A percentile compares a stretch with the other conserved stretches of the same genome.
Conservation (phyloP, 345 rosid species). For the Firmiana major region DNA sequence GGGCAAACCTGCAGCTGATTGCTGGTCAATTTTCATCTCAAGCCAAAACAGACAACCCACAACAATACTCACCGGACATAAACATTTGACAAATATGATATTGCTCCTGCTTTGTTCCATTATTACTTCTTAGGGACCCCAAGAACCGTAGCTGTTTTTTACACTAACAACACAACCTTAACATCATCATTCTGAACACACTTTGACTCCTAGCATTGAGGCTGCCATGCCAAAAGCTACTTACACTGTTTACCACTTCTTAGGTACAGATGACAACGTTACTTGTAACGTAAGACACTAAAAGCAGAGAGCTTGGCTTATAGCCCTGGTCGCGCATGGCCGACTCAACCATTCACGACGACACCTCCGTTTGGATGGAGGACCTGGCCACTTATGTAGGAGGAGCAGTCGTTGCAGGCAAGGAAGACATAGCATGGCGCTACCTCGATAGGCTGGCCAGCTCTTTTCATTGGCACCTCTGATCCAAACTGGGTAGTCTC, state of each 20-base stretch:
- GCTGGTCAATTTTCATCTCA: not conserved
- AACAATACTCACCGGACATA: not conserved
- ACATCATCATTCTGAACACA: not conserved
- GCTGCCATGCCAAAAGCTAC: not conserved
- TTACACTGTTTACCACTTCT: not conserved
- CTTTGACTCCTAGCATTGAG: not conserved
- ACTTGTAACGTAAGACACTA: not conserved
- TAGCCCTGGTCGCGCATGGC: not conserved
- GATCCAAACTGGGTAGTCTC: slow-evolving; percentile 44
- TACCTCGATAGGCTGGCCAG: slow-evolving; percentile 77
- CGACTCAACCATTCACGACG: slow-evolving; percentile 40
- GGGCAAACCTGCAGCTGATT: not conserved
- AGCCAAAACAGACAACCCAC: not conserved
- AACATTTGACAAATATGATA: not conserved
- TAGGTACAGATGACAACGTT: too few species aligned
- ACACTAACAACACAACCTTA: too few species aligned
- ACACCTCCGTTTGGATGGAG: slow-evolving; percentile 74
- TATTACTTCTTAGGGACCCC: not conserved
- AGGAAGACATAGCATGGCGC: slow-evolving; percentile 73
- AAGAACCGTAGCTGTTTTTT: too few species aligned
- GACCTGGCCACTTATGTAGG: slow-evolving; percentile 73
- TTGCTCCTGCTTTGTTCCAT: not conserved
- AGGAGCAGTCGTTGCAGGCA: slow-evolving; percentile 71
- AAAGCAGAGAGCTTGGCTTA: not conserved
- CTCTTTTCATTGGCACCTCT: slow-evolving; percentile 64